phyloP scores from a whole-genome alignment of 495 filamentous ascomycete species.

The Venustampulla echinocandica region DNA sequence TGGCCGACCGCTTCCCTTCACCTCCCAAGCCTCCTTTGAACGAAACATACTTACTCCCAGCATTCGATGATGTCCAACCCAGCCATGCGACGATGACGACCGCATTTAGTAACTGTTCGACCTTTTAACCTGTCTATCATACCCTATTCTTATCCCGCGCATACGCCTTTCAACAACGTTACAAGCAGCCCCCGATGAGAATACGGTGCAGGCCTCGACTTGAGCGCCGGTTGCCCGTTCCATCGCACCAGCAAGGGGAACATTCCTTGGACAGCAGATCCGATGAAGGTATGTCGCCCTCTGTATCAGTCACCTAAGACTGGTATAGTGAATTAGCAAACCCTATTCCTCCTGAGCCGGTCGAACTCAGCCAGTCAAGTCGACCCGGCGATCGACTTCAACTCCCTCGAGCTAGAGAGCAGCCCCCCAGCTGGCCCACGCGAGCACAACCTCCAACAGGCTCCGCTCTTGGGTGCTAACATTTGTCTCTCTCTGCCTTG shows the following conservation, averaged over 20 bases:
- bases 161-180: not conserved
- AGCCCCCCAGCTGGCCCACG: constrained; percentile 5
- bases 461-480: constrained; percentile 8
- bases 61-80: not conserved
- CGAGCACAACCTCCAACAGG: constrained; percentile 13
- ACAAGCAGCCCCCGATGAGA: constrained; percentile 19
- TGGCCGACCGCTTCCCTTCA: not conserved
- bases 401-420: no score
- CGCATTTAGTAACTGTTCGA: not conserved
- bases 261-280: constrained; percentile 10
- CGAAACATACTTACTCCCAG: not conserved
- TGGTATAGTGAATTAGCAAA: not conserved
- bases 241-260: constrained; percentile 21
- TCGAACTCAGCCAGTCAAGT: no score
- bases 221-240: constrained; percentile 20
- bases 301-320: constrained; percentile 1
- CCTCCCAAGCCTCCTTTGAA: constrained; percentile 1
- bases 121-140: not conserved
- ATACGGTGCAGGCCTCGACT: constrained; percentile 14
- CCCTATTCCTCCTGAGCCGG: no score
- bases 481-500: not conserved
- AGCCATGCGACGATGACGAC: not conserved
- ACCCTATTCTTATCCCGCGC: constrained; percentile 3
- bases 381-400: no score
- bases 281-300: constrained; percentile 24